phyloP scores from a whole-genome alignment of 2,329 filamentous ascomycete genomes.

The Neoarthrinium moseri region DNA sequence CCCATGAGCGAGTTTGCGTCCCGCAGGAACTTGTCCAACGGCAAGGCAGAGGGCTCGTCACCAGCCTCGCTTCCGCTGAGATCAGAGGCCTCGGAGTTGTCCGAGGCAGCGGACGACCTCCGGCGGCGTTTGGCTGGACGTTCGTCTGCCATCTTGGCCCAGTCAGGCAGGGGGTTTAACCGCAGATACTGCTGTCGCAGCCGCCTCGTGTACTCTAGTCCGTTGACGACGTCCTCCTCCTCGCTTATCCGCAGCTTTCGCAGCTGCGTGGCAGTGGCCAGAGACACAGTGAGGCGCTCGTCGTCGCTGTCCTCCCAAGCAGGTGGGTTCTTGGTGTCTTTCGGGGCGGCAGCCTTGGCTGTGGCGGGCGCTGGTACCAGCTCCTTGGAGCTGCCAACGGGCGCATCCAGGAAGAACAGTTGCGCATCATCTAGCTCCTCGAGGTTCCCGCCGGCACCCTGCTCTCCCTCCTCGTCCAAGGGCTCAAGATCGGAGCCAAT shows the following conservation, averaged over 20 bases:
- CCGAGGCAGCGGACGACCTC: conserved; percentile 48
- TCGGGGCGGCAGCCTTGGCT: conserved; percentile 18
- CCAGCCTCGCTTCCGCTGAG: conserved; percentile 16
- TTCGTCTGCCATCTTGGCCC: conserved; percentile 53
- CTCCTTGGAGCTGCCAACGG: conserved; percentile 31
- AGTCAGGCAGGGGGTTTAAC: conserved; percentile 59
- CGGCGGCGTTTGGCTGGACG: conserved; percentile 49
- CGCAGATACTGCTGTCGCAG: conserved; percentile 74
- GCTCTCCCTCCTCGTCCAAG: conserved; percentile 37
- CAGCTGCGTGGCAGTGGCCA: conserved; percentile 72
- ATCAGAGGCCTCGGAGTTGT: conserved; percentile 27
- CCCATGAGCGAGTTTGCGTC: conserved; percentile 67
- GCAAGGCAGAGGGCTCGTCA: conserved; percentile 66
- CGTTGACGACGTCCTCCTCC: conserved; percentile 81
- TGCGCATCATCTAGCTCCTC: conserved; percentile 74
- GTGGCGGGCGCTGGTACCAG: conserved; percentile 16
- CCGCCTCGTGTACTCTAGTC: conserved; percentile 79
- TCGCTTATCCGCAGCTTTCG: conserved; percentile 81
- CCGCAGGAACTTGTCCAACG: conserved; percentile 77
- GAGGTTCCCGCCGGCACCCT: conserved; percentile 43
- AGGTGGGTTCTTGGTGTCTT: conserved; percentile 40
- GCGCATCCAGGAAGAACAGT: conserved; percentile 80
- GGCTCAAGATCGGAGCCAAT: conserved; percentile 26
- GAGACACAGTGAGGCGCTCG: conserved; percentile 79
- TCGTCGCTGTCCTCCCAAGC: conserved; percentile 97